Conservation (phyloP, 352 stramenopile species). For the Phytopythium cucurbitacearum region DNA sequence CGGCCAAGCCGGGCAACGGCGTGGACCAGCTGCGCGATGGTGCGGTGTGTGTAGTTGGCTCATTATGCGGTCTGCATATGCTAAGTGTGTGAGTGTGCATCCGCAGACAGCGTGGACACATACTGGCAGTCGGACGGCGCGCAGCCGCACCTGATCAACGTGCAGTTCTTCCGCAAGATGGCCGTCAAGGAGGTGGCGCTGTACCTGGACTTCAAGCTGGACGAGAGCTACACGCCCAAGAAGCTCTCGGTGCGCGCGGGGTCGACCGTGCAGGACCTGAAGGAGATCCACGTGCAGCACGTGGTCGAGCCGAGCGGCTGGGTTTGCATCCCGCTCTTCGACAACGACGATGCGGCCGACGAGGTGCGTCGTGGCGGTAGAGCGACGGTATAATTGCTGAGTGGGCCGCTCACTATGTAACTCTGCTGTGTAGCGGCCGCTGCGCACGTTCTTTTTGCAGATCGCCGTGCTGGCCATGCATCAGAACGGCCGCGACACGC, state of each 20-base stretch:
- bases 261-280: slow-evolving; percentile 94
- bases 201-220: slow-evolving; percentile 97
- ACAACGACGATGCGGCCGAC: slow-evolving; percentile 29
- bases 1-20: slow-evolving; percentile 96
- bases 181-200: slow-evolving; percentile 92
- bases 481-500: slow-evolving; percentile 97
- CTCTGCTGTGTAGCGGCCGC: slow-evolving; percentile 22
- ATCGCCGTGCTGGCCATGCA: slow-evolving; percentile 97
- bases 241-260: slow-evolving; percentile 92
- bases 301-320: slow-evolving; percentile 93
- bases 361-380: slow-evolving; percentile 2
- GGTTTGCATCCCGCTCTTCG: slow-evolving; percentile 88
- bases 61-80: no score
- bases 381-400: background rate
- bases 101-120: slow-evolving; percentile 90
- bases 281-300: slow-evolving; percentile 90
- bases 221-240: slow-evolving; percentile 98
- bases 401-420: background rate
- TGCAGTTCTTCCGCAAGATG: slow-evolving; percentile 96
- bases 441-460: slow-evolving; percentile 94
- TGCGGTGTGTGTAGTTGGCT: slow-evolving; percentile 32
- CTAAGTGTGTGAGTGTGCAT: background rate
- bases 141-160: slow-evolving; percentile 97
- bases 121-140: slow-evolving; percentile 96
- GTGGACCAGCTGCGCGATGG: slow-evolving; percentile 96